Evolutionary conservation across 2,329 filamentous ascomycete genomes (phyloP).

Genomic region (Cladosporium sphaerospermum): DNA sequence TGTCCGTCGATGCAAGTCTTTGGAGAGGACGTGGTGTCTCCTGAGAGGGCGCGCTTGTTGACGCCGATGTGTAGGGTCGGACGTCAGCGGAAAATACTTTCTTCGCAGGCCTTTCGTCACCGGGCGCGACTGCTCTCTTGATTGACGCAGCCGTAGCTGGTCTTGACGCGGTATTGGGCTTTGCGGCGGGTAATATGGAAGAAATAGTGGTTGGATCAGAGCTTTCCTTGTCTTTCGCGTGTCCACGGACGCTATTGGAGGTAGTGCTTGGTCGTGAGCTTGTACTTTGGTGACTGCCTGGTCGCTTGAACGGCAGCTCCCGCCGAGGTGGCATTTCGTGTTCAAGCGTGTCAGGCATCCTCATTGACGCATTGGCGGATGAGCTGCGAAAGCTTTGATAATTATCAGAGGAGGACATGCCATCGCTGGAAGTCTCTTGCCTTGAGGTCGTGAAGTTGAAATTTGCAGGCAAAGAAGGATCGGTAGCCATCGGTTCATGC

Average conservation of each 20-base stretch:
- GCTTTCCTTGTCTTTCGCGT: neutral
- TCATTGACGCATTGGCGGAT: neutral
- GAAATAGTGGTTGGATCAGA: neutral
- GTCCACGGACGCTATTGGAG: slow-evolving; percentile 6
- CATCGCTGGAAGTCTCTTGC: neutral
- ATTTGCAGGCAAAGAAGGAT: too few species aligned
- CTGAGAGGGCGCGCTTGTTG: neutral
- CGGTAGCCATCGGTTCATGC: too few species aligned
- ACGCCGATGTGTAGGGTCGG: neutral
- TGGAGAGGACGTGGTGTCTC: neutral
- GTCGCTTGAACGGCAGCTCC: slow-evolving; percentile 28
- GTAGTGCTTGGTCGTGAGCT: slow-evolving; percentile 18
- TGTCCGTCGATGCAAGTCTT: neutral
- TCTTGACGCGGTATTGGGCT: neutral
- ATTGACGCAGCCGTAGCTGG: slow-evolving; percentile 15
- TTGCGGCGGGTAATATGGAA: neutral
- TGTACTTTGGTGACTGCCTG: slow-evolving; percentile 24
- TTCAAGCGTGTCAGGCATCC: slow-evolving; percentile 14
- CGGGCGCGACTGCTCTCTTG: slow-evolving; percentile 12
- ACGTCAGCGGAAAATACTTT: neutral
- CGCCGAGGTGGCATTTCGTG: slow-evolving; percentile 17
- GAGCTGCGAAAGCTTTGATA: neutral
- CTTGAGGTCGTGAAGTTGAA: too few species aligned
- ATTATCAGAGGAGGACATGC: neutral
- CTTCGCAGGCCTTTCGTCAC: slow-evolving; percentile 1